phyloP scores from a whole-genome alignment of 805 yeast genomes.

The Cyberlindnera euphorbiiphila region DNA sequence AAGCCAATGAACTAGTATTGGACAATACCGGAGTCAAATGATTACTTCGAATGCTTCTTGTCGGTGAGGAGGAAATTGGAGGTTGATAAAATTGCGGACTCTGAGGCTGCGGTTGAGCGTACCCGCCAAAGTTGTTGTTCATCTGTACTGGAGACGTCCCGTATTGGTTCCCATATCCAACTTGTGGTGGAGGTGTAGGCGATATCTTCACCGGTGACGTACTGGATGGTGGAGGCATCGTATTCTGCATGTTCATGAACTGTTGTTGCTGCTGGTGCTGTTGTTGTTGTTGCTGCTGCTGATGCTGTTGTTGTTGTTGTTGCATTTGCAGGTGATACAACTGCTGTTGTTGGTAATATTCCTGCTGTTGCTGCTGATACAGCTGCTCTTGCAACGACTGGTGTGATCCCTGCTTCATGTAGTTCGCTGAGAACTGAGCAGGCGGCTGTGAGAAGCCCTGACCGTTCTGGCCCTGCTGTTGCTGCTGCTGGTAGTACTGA shows the following conservation, averaged over 20 bases:
- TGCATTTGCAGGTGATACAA: slow-evolving; percentile 13
- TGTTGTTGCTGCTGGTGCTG: slow-evolving; percentile 27
- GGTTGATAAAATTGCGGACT: slow-evolving; percentile 28
- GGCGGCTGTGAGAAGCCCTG: slow-evolving; percentile 32
- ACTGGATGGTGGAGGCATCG: slow-evolving; percentile 28
- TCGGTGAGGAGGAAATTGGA: slow-evolving; percentile 32
- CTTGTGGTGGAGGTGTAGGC: slow-evolving; percentile 19
- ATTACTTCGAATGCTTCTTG: slow-evolving; percentile 29
- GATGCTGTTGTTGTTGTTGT: slow-evolving; percentile 20
- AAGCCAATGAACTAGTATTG: slow-evolving; percentile 23
- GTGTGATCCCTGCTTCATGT: slow-evolving; percentile 37
- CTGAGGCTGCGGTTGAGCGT: slow-evolving; percentile 26
- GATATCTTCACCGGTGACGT: slow-evolving; percentile 22
- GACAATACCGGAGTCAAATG: slow-evolving; percentile 24
- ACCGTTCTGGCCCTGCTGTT: slow-evolving; percentile 16
- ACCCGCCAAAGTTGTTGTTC: slow-evolving; percentile 18
- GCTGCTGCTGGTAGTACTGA: slow-evolving; percentile 16
- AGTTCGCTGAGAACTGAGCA: slow-evolving; percentile 33
- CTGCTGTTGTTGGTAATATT: slow-evolving; percentile 22
- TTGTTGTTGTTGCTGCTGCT: slow-evolving; percentile 26
- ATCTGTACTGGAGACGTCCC: slow-evolving; percentile 25
- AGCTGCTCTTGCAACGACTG: slow-evolving; percentile 37
- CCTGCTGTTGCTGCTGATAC: slow-evolving; percentile 32
- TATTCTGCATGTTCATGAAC: slow-evolving; percentile 26
- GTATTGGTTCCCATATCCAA: slow-evolving; percentile 15